A percentile compares a stretch with the other conserved stretches of the same genome.
Evolutionary conservation across 345 rosid species (phyloP).

Genomic region (Acer campestre): DNA sequence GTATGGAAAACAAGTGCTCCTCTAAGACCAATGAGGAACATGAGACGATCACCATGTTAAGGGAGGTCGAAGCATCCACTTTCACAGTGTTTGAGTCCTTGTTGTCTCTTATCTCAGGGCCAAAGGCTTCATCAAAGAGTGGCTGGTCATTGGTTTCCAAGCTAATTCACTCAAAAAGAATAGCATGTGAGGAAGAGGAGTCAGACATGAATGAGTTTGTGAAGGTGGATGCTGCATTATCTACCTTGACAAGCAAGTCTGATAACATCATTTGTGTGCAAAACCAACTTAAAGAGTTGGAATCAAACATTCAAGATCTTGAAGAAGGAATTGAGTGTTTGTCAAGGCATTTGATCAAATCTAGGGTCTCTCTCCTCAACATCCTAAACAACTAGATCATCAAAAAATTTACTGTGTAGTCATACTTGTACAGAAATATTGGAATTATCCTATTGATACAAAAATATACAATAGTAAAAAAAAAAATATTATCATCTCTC

Average conservation of each 20-base stretch:
- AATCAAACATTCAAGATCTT: conserved; percentile 49
- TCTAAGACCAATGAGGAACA: conserved; percentile 2
- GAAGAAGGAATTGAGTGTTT: conserved; percentile 47
- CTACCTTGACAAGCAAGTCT: conserved; percentile 12
- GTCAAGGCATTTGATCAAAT: conserved; percentile 43
- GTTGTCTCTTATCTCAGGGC: conserved; percentile 38
- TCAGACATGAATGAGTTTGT: conserved; percentile 33
- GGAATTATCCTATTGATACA: neutral
- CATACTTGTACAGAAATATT: neutral
- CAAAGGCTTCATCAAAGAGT: conserved; percentile 30
- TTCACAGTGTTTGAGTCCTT: conserved; percentile 36
- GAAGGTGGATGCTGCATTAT: conserved; percentile 29
- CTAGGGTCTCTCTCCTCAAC: conserved; percentile 48
- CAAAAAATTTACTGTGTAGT: neutral
- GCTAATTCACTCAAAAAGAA: conserved; percentile 34
- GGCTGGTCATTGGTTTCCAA: conserved; percentile 42
- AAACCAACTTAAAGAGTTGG: conserved; percentile 26
- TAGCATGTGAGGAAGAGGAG: conserved; percentile 23
- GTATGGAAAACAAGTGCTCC: conserved; percentile 19
- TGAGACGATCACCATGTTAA: conserved; percentile 27
- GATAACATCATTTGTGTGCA: conserved; percentile 10
- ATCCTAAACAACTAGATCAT: conserved; percentile 27
- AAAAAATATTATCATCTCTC: neutral
- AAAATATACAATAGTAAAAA: neutral
- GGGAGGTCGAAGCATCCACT: conserved; percentile 37